phyloP scores from a whole-genome alignment of 495 filamentous ascomycete genomes.

The Xylaria telfairii region DNA sequence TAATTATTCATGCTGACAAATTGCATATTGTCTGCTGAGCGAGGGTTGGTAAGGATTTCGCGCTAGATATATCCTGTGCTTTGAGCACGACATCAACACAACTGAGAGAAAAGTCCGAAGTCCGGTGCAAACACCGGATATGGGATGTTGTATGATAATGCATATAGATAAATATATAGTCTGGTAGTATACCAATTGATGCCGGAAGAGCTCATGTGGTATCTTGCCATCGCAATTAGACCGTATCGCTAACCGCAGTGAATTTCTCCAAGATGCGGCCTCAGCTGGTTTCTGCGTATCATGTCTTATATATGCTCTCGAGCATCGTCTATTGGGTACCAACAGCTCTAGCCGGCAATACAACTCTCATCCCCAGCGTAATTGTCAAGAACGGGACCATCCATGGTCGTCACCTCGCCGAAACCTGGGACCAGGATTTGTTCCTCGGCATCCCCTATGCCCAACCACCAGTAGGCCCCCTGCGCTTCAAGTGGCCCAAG shows the following conservation, averaged over 20 bases:
- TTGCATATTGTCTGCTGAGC: neutral
- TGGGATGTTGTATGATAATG: neutral
- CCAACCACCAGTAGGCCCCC: constrained; percentile 52
- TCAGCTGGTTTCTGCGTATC: neutral
- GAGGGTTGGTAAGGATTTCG: neutral
- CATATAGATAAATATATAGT: neutral
- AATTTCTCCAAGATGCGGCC: neutral
- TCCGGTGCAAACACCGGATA: neutral
- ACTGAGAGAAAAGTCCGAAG: neutral
- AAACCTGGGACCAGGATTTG: constrained; percentile 11
- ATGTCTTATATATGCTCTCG: neutral
- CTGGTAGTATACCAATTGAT: neutral
- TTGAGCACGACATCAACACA: neutral
- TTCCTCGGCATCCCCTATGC: constrained; percentile 66
- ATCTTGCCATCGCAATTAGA: neutral
- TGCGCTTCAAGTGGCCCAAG: constrained; percentile 48
- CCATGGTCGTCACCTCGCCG: constrained; percentile 11
- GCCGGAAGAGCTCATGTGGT: neutral
- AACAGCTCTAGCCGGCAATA: neutral
- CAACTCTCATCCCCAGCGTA: neutral
- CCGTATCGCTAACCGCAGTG: too few relatives aligned
- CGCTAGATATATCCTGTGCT: neutral
- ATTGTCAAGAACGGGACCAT: constrained; percentile 1
- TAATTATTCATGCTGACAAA: constrained; percentile 1
- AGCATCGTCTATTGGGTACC: neutral